A percentile compares a stretch with the other conserved stretches of the same genome.
Evolutionary conservation across 1,139 yeast species (phyloP).

Genomic region (Meyerozyma smithsonii): DNA sequence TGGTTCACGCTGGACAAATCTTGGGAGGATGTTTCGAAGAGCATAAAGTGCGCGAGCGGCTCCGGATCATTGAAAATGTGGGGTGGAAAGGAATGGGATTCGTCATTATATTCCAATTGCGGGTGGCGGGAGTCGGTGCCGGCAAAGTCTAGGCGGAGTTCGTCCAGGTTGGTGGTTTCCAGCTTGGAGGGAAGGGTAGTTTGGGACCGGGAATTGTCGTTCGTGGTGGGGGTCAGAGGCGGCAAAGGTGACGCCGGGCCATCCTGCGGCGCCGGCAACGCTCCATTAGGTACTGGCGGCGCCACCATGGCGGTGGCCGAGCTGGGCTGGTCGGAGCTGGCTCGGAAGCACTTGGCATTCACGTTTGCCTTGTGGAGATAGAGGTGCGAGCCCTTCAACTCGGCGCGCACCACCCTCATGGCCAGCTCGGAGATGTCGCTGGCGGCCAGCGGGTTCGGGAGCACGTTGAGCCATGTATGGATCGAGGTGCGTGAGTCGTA

Average conservation of each 20-base stretch:
- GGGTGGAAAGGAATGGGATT: conserved; percentile 24
- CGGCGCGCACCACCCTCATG: conserved; percentile 52
- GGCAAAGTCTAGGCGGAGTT: conserved; percentile 20
- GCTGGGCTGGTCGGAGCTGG: conserved; percentile 5
- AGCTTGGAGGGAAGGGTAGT: not conserved
- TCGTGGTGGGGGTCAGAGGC: conserved; percentile 7
- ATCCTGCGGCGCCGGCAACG: conserved; percentile 4
- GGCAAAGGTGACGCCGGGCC: conserved; percentile 4
- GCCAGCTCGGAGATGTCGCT: conserved; percentile 34
- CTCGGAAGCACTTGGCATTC: conserved; percentile 42
- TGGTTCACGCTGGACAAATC: conserved; percentile 29
- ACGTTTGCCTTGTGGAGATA: conserved; percentile 46
- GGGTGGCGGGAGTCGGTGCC: conserved; percentile 56
- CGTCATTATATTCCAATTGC: conserved; percentile 51
- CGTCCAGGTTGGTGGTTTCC: conserved; percentile 5
- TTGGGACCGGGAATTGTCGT: not conserved
- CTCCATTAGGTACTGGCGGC: not conserved
- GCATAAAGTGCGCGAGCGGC: conserved; percentile 66
- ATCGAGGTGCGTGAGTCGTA: conserved; percentile 30
- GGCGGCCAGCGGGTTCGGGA: conserved; percentile 27
- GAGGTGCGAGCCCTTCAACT: conserved; percentile 59
- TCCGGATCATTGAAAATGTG: conserved; percentile 41
- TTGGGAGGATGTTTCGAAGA: conserved; percentile 42
- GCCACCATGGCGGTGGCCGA: not conserved
- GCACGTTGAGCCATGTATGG: conserved; percentile 43